Base-by-base conservation (phyloP, 306 rosid genomes). In the Pyrus betulifolia region DNA sequence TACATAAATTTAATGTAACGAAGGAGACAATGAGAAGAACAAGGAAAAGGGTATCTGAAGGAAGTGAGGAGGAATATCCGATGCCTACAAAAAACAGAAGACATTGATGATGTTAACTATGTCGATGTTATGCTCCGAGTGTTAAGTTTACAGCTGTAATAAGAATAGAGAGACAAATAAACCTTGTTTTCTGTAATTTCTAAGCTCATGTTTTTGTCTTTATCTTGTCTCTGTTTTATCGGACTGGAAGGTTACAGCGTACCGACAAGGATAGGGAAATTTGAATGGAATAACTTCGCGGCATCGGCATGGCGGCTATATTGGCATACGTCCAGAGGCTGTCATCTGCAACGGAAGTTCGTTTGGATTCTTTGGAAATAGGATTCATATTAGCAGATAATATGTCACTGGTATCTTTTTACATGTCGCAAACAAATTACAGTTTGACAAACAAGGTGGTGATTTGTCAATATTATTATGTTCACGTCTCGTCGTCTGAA, bases 11-110 rank as follows among this genome's bases (percentile, higher is more conserved):
- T 22, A 65, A 67, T 8, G n/a, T 22, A 25, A 59, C 13, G 52
- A 13, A 15, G 58, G 51, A 65, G 76, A 54, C 40, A 76, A 78
- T 8, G 58, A 23, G 66, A 66, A 67, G 68, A 74, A 54, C 28
- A 79, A 51, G 38, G 62, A 77, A 79, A 72, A 2, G 42, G 76
- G 83, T 38, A 69, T 75, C 55, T 61, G 8, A 75, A 68, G 46
- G 68, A 22, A 71, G 25, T 44, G 55, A 78, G 25, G 21, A 31
- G 30, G 33, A 30, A 69, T 49, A 49, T 25, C 31, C 89, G 91
- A 85, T 91, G 86, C 62, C 81, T 79, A 72, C 91, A 4, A 89
- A 78, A 86, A 68, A 51, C 77, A 72, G 22, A 51, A 3, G 71
- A 80, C 33, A 82, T 79, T 70, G 84, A 54, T 66, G 87, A 79